Conservation (phyloP, 1,284 basidiomycete species). For the Ceratobasidium sp. region DNA sequence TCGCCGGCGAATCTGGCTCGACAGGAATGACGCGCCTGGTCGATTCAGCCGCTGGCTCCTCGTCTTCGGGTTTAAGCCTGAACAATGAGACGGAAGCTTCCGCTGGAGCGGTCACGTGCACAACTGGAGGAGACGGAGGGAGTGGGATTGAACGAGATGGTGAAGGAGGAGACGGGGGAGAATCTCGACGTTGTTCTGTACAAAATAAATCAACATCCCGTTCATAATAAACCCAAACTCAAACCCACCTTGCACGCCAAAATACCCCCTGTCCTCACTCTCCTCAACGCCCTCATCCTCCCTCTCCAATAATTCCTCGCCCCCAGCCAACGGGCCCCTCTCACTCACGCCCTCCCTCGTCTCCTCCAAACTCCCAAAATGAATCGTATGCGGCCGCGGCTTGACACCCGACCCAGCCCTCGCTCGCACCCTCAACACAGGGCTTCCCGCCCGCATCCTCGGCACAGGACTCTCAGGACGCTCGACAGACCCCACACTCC, state of each 20-base stretch:
- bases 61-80: background rate
- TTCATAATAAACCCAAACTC: background rate
- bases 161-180: conserved; percentile 23
- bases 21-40: background rate
- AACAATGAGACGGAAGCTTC: conserved; percentile 38
- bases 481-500: conserved; percentile 17
- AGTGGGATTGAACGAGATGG: conserved; percentile 38
- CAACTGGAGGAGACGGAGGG: conserved; percentile 20
- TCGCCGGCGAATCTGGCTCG: conserved; percentile 23
- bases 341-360: background rate
- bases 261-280: conserved; percentile 20
- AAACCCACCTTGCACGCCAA: conserved; percentile 1
- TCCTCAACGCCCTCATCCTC: conserved; percentile 12
- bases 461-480: conserved; percentile 64
- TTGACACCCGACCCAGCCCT: conserved; percentile 65
- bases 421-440: too few relatives aligned
- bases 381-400: conserved; percentile 53
- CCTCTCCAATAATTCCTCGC: conserved; percentile 31
- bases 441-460: conserved; percentile 60
- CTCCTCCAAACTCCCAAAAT: conserved; percentile 23
- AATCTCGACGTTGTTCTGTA: background rate
- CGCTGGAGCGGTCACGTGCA: background rate
- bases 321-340: conserved; percentile 21
- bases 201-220: background rate
- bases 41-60: conserved; percentile 1